Evolutionary conservation across 768 basidiomycete species (phyloP), one percentile per base, ranked within the genome.

Genomic region (Amanita pseudoporphyria): DNA sequence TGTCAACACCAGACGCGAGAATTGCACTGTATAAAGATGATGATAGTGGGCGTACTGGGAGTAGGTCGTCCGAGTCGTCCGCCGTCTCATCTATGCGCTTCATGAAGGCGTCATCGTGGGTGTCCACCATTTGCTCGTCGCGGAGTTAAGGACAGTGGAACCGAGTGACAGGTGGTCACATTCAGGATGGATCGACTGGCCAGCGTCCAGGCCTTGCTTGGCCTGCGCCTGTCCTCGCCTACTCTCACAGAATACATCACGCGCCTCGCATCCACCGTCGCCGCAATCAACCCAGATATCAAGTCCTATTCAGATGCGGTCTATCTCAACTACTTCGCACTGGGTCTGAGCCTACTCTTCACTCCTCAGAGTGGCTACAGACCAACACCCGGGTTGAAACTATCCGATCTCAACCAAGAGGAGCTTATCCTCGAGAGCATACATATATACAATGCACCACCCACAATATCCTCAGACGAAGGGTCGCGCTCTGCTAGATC

Each of bases 341-440:
- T 94, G 26, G 94, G 94, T 9, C 58, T 95, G 58, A 94, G 91
- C 55, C 67, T 96, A 40, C 77, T 85, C 56, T 94, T 85, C 68
- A 55, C 71, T 19, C 89, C 90, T 5, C 65, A 65, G 45, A 67
- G 75, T 16, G 82, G 79, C 21, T 87, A 87, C 67, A 79, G 73
- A 57, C 82, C 79, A 19, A 64, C 61, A 48, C 59, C 66, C 9
- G 76, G 73, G 16, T 58, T 74, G 28, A 65, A 64, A 45, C 63
- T 71, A 42, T 67, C 71, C 19, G 68, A 76, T 21, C 67, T 86
- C 45, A 60, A 64, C 37, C 71, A 80, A 12, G 71, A 71, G 0
- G 64, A 71, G 45, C 66, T 85, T 10, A 59, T 66, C 5, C 64
- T 90, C 32, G 44, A 52, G 19, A 40, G 81, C 28, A 72, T 96